A percentile compares a stretch with the other conserved stretches of the same genome.
Evolutionary conservation across 352 stramenopile genomes (phyloP).

Genomic region (Globisporangium camurandrum): DNA sequence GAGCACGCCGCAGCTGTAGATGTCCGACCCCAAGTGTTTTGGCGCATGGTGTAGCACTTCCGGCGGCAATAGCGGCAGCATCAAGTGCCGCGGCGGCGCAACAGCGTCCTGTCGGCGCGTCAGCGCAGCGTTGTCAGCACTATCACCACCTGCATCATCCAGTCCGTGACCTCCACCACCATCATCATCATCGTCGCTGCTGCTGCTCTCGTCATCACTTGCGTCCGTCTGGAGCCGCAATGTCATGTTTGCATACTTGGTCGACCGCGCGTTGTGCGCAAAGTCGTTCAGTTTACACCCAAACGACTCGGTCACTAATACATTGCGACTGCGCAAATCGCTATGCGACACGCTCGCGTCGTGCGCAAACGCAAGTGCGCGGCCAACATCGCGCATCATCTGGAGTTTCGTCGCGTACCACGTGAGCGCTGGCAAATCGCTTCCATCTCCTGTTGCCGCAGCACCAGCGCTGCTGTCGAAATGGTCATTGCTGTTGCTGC

Average conservation of each 20-base stretch:
- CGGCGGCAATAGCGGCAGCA: slow-evolving; percentile 33
- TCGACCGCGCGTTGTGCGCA: slow-evolving; percentile 23
- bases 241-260: slow-evolving; percentile 18
- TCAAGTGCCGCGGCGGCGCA: slow-evolving; percentile 9
- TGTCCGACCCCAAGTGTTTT: slow-evolving; percentile 31
- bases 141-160: no score
- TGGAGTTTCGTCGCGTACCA: slow-evolving; percentile 37
- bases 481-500: slow-evolving; percentile 4
- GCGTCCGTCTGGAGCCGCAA: slow-evolving; percentile 12
- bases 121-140: no score
- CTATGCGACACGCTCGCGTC: slow-evolving; percentile 39
- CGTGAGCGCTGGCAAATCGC: no score
- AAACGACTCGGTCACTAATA: slow-evolving; percentile 49
- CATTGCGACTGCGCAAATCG: slow-evolving; percentile 62
- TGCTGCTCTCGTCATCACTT: slow-evolving; percentile 9
- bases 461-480: slow-evolving; percentile 19
- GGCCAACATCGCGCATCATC: slow-evolving; percentile 50
- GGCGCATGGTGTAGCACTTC: slow-evolving; percentile 33
- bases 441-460: no score
- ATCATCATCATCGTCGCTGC: slow-evolving; percentile 10
- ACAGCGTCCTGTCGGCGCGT: no score
- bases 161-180: no score
- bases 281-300: slow-evolving; percentile 57
- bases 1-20: slow-evolving; percentile 53
- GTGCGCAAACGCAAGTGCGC: slow-evolving; percentile 48